phyloP scores from a whole-genome alignment of 169 alveolate genomes.

The Babesia bovis region DNA sequence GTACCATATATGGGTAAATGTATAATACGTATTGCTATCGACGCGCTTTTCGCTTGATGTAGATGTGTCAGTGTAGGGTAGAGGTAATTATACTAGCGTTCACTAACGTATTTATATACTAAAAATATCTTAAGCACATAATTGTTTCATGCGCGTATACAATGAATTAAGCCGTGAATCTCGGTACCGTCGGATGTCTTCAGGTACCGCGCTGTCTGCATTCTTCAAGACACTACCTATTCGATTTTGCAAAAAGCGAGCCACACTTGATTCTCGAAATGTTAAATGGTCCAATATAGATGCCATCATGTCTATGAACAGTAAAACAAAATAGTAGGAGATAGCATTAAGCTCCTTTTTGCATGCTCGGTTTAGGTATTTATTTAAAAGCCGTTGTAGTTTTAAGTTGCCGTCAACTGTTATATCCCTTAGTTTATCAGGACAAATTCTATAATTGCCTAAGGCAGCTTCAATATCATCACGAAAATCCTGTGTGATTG shows the following conservation, averaged over 20 bases:
- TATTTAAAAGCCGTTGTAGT: constrained; percentile 5
- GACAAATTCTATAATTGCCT: neutral
- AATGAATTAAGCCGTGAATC: constrained; percentile 21
- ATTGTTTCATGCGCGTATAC: constrained; percentile 16
- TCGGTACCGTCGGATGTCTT: constrained; percentile 12
- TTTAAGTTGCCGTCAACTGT: neutral
- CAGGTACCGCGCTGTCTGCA: constrained; percentile 6
- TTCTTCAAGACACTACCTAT: constrained; percentile 9
- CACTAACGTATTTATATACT: neutral
- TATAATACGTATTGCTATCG: too few relatives aligned
- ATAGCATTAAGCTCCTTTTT: constrained; percentile 21
- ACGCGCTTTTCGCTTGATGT: too few relatives aligned
- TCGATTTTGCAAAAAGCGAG: constrained; percentile 23
- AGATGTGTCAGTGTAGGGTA: constrained; percentile 6
- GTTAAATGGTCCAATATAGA: constrained; percentile 41
- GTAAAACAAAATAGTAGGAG: constrained; percentile 22
- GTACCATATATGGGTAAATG: too few relatives aligned
- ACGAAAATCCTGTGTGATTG: constrained; percentile 5
- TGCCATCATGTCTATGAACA: constrained; percentile 24
- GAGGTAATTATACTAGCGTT: neutral
- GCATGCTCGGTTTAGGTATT: constrained; percentile 4
- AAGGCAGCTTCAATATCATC: neutral
- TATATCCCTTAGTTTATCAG: neutral
- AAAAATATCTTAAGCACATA: constrained; percentile 10
- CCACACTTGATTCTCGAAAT: constrained; percentile 26